Evolutionary conservation across 1,284 basidiomycete species (phyloP).

Genomic region (Sphaerobolus stellatus): DNA sequence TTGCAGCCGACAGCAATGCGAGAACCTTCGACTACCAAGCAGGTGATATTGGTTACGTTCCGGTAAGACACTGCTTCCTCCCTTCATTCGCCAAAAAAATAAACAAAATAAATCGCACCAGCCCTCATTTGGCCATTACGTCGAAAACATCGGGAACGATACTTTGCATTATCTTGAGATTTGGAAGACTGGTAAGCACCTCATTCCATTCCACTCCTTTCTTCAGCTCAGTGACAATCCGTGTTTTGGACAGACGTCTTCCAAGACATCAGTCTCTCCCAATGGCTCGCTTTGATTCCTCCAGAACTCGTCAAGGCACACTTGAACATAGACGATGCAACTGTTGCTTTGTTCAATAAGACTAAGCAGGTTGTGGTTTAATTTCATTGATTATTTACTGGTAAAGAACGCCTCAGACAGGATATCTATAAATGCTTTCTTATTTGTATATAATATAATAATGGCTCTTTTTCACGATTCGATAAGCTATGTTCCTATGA

Average conservation of each 20-base stretch:
- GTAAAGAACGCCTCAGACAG: too few species aligned
- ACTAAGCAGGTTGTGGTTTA: slow-evolving; percentile 53
- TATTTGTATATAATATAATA: too few species aligned
- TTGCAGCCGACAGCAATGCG: slow-evolving; percentile 59
- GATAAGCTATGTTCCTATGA: too few species aligned
- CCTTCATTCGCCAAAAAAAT: not conserved
- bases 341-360: slow-evolving; percentile 52
- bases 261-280: slow-evolving; percentile 64
- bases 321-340: slow-evolving; percentile 53
- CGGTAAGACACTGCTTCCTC: slow-evolving; percentile 37
- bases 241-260: slow-evolving; percentile 44
- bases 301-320: slow-evolving; percentile 62
- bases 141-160: slow-evolving; percentile 67
- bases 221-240: not conserved
- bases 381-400: too few species aligned
- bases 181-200: slow-evolving; percentile 51
- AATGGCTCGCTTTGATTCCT: slow-evolving; percentile 69
- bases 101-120: not conserved
- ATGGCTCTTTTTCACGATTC: too few species aligned
- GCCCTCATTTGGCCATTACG: slow-evolving; percentile 51
- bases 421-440: too few species aligned
- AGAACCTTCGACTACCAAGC: slow-evolving; percentile 68
- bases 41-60: slow-evolving; percentile 66
- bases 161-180: slow-evolving; percentile 52
- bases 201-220: not conserved